Base-by-base conservation (phyloP, 1,139 yeast genomes). In the Yamadazyma jaroonii region DNA sequence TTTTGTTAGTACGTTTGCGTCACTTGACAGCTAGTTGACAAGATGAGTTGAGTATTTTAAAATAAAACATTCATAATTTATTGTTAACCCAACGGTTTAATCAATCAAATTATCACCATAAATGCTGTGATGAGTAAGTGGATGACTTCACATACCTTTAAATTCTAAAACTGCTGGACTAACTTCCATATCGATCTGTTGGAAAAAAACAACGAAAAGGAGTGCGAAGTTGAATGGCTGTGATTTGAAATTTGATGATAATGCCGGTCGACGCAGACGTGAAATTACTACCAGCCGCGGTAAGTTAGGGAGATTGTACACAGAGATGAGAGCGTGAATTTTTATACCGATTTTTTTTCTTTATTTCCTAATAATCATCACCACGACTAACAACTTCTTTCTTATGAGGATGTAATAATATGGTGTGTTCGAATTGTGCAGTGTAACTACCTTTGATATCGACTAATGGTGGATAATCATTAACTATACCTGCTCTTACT, bases 361-460 rank as follows among this genome's bases (percentile, higher is more conserved):
- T 17, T 14, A 13, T 29, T 29, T 21, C 23, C 15, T 22, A 92
- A 57, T 81, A 94, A 62, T 92, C 98, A 38, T 88, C 97, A 37
- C 99, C 98, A 49, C 92, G 77, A 26, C 96, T 87, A 15, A 92
- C 90, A 34, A 92, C 94, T 62, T 92, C 99, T 67, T 92, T 92
- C 62, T 79, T 79, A 41, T 89, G 89, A 20, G 97, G 95, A 54
- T 90, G 94, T 53, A 92, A 72, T 50, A 94, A 70, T 37, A 92
- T 78, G 1, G 98, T 94, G 65, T 94, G 98, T 61, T 92, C 99
- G 56, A 64, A 92, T 62, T 92, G 99, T 0, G 98, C 98, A 30
- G 98, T 92, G 71, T 86, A 90, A 40, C 86, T 77, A 13, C 97
- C 98, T 45, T 70, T 75, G 32, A 72, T 63, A 59, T 92, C 99